A percentile compares a stretch with the other conserved stretches of the same genome.
These are phyloP conservation scores for Laburnicola sp. DNA, from an alignment of 2,329 filamentous ascomycete species.

Conservation along the genomic window DNA sequence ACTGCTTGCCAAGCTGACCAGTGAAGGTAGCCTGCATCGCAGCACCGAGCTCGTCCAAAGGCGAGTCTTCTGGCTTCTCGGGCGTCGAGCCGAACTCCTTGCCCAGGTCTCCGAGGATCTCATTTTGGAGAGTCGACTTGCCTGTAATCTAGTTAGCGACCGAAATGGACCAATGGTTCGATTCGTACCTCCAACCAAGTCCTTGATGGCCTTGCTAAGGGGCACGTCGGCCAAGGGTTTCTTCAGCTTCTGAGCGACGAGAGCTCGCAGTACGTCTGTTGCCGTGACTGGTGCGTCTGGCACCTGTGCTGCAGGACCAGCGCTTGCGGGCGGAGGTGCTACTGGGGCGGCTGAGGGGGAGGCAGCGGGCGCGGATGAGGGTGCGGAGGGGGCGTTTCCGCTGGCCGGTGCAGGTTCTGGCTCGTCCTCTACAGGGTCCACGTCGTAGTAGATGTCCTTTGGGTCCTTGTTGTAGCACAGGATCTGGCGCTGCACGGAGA, in stretches of 20 bases:
- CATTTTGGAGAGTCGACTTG: constrained; percentile 98
- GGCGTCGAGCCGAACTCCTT: constrained; percentile 98
- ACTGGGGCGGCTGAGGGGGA: constrained; percentile 58
- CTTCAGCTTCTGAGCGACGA: constrained; percentile 98
- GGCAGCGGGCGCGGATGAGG: constrained; percentile 51
- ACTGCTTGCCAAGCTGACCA: constrained; percentile 96
- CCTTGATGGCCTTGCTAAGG: constrained; percentile 95
- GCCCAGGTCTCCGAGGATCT: constrained; percentile 94
- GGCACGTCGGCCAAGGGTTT: constrained; percentile 88
- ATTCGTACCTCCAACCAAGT: constrained; percentile 84
- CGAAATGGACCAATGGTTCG: not conserved
- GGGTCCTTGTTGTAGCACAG: constrained; percentile 99
- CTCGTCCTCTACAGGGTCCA: constrained; percentile 85
- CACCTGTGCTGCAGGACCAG: constrained; percentile 84
- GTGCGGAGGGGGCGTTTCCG: constrained; percentile 46
- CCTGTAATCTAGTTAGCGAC: constrained; percentile 56
- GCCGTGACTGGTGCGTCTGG: constrained; percentile 85
- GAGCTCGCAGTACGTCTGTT: constrained; percentile 81
- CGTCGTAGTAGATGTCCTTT: constrained; percentile 99
- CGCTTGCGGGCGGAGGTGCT: constrained; percentile 63
- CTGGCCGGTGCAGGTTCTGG: constrained; percentile 58
- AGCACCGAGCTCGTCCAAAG: constrained; percentile 90
- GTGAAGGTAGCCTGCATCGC: constrained; percentile 99
- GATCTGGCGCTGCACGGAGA: constrained; percentile 94
- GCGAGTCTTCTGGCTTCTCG: constrained; percentile 97